Percentiles rank a stretch among this genome's conserved stretches.
phyloP scores from a whole-genome alignment of 2,329 filamentous ascomycete genomes.

The Talaromyces rugulosus region DNA sequence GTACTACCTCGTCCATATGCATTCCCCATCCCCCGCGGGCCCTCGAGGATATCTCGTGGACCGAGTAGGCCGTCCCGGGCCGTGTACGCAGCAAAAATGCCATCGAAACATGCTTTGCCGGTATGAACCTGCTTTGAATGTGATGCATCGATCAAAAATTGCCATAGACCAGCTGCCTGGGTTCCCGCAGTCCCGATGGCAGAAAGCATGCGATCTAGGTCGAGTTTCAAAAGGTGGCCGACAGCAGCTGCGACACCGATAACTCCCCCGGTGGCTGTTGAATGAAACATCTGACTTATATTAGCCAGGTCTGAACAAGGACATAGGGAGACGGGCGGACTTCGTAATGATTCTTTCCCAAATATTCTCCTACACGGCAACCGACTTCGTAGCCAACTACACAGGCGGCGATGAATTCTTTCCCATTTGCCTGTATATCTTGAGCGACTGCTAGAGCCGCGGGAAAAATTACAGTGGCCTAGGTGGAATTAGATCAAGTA shows the following conservation, averaged over 20 bases:
- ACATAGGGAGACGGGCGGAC: constrained; percentile 13
- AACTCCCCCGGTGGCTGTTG: not conserved
- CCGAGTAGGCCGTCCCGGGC: constrained; percentile 25
- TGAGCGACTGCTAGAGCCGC: constrained; percentile 27
- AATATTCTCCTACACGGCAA: constrained; percentile 25
- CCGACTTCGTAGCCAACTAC: constrained; percentile 29
- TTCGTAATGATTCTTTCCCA: constrained; percentile 29
- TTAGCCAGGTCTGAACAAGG: not conserved
- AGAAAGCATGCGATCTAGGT: constrained; percentile 20
- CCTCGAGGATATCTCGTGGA: constrained; percentile 26
- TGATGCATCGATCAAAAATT: constrained; percentile 27
- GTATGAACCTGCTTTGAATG: constrained; percentile 31
- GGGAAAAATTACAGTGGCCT: constrained; percentile 29
- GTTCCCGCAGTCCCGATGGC: constrained; percentile 29
- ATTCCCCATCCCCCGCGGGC: constrained; percentile 24
- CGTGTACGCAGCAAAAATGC: constrained; percentile 28
- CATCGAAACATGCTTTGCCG: constrained; percentile 27
- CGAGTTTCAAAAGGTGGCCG: constrained; percentile 21
- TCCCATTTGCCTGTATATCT: constrained; percentile 22
- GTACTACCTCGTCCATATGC: constrained; percentile 20
- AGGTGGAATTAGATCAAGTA: not conserved
- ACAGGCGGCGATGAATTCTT: constrained; percentile 28
- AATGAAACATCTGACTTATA: not conserved
- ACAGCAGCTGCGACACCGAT: constrained; percentile 20
- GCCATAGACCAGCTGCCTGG: constrained; percentile 30